These are phyloP conservation scores for Diaporthe sp. DNA, from an alignment of 2,329 filamentous ascomycete species.

Conservation along the genomic window DNA sequence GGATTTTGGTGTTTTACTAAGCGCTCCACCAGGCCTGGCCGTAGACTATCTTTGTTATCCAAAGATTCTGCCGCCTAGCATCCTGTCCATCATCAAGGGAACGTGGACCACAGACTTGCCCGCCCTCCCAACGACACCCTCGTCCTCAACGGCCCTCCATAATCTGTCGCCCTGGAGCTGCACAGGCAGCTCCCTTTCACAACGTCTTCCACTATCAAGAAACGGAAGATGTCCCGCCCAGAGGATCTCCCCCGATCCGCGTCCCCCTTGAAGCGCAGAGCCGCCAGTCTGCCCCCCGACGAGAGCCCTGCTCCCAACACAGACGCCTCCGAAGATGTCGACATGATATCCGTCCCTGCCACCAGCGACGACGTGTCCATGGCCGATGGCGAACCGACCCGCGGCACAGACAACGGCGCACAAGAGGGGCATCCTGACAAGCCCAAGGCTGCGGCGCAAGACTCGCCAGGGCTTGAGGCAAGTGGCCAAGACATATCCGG, in stretches of 20 bases:
- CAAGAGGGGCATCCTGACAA: constrained; percentile 18
- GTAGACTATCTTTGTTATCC: constrained; percentile 28
- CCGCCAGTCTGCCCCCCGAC: constrained; percentile 72
- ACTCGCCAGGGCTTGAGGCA: constrained; percentile 18
- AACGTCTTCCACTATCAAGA: constrained; percentile 78
- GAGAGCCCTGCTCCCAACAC: constrained; percentile 44
- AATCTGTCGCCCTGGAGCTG: constrained; percentile 62
- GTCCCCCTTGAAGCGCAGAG: constrained; percentile 73
- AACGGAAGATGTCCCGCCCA: constrained; percentile 74
- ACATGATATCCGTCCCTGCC: constrained; percentile 54
- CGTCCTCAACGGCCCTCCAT: constrained; percentile 31
- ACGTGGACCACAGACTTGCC: constrained; percentile 12
- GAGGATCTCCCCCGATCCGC: constrained; percentile 72
- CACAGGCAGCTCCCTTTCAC: constrained; percentile 76
- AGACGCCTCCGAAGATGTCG: constrained; percentile 58
- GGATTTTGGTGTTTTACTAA: constrained; percentile 35
- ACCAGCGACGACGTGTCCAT: constrained; percentile 29
- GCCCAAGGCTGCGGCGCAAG: constrained; percentile 7
- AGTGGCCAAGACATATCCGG: constrained; percentile 18
- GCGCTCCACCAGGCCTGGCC: constrained; percentile 30
- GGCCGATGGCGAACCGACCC: constrained; percentile 25
- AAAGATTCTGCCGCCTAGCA: constrained; percentile 35
- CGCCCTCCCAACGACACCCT: constrained; percentile 37
- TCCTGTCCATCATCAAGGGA: constrained; percentile 26
- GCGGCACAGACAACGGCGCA: constrained; percentile 9